Percentiles rank a stretch among this genome's conserved stretches.
These are phyloP conservation scores for Hanseniaspora vineae DNA, from an alignment of 805 yeast species.

Conservation along the genomic window DNA sequence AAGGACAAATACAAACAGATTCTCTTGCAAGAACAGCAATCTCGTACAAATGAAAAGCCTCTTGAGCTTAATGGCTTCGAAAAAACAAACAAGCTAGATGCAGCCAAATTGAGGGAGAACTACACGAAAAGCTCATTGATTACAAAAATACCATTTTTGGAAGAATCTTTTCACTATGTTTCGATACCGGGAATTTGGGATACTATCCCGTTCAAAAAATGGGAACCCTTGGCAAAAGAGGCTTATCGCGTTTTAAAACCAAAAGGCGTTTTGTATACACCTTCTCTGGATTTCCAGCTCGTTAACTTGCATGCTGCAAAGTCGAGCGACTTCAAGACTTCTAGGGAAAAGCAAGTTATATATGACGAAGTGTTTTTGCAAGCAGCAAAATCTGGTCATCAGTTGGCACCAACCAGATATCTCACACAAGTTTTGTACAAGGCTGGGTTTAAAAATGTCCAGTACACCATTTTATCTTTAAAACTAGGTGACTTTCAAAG, in stretches of 20 bases:
- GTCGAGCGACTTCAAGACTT: slow-evolving; percentile 9
- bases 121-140: slow-evolving; percentile 5
- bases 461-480: slow-evolving; percentile 15
- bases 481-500: slow-evolving; percentile 18
- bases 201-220: slow-evolving; percentile 13
- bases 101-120: not conserved
- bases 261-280: slow-evolving; percentile 19
- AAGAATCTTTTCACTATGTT: slow-evolving; percentile 16
- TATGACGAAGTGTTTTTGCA: slow-evolving; percentile 15
- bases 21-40: not conserved
- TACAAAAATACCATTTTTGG: slow-evolving; percentile 16
- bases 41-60: not conserved
- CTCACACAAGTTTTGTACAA: slow-evolving; percentile 14
- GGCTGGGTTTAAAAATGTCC: slow-evolving; percentile 19
- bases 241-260: slow-evolving; percentile 16
- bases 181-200: slow-evolving; percentile 20
- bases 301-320: slow-evolving; percentile 8
- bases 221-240: slow-evolving; percentile 18
- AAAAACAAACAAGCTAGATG: not conserved
- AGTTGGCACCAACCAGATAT: slow-evolving; percentile 17
- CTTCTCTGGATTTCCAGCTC: slow-evolving; percentile 13
- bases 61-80: not conserved
- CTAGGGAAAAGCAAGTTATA: slow-evolving; percentile 13
- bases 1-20: too few species aligned
- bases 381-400: slow-evolving; percentile 17